Evolutionary conservation across 1,139 yeast species (phyloP), one percentile per base, ranked within the genome.

Genomic region (Geotrichum restrictum): DNA sequence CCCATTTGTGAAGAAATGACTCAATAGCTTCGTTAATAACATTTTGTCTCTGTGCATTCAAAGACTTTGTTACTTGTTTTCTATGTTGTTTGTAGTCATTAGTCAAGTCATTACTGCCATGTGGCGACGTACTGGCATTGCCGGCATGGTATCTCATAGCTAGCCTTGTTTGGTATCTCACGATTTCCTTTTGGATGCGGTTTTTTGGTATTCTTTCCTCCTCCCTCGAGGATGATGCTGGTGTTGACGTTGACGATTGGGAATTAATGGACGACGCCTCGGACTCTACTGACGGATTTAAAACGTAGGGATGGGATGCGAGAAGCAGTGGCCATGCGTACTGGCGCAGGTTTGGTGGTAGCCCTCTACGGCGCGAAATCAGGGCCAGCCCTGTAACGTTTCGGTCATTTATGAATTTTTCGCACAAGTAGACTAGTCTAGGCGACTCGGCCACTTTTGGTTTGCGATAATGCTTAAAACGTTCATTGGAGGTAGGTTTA

Each of bases 261-360:
- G 29, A 5, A 8, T 24, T 24, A 24, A 8, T 5, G 29, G 7
- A 24, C n/a, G n/a, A n/a, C n/a, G n/a, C n/a, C 8, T 58, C 57
- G 10, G 45, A 13, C 33, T 56, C 57, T 5, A 52, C 59, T 16
- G 51, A 51, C 2, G 48, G 45, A 50, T 81, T 76, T 43, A 80
- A 70, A 16, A 88, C 96, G 72, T 83, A 86, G 0, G 97, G 96
- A 67, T 91, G 97, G 60, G 82, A 81, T 59, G 82, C 82, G 56
- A 91, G 69, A 50, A 91, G 68, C 8, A 87, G 71, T 1, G 97
- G 96, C 97, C 97, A 91, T 10, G 87, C 85, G 55, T 79, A 76
- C 60, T 80, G 82, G 56, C 98, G 75, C 53, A 88, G 73, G 56
- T 82, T 79, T 0, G 95, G 94, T 1, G 97, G 97, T 29, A 89